Evolutionary conservation across 192 early-diverging fungal genomes (phyloP).

Genomic region (Rhizophagus prolifer): DNA sequence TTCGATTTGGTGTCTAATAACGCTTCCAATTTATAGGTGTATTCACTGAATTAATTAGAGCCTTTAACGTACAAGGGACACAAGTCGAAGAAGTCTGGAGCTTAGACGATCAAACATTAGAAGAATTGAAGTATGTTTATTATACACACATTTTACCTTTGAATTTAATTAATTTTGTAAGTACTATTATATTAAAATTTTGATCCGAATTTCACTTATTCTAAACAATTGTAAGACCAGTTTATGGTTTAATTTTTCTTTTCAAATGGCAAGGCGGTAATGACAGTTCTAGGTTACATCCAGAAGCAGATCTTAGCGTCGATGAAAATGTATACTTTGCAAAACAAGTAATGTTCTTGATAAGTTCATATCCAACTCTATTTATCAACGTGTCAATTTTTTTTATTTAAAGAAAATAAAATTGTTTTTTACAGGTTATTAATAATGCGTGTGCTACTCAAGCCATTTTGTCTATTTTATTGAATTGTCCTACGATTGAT

Average conservation of each 20-base stretch:
- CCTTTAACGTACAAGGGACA: slow-evolving; percentile 68
- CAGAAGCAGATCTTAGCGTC: slow-evolving; percentile 34
- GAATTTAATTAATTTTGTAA: background rate
- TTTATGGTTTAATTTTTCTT: slow-evolving; percentile 81
- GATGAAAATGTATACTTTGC: slow-evolving; percentile 69
- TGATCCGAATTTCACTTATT: background rate
- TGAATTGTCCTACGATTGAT: slow-evolving; percentile 68
- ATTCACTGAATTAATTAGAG: slow-evolving; percentile 78
- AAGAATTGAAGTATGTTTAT: slow-evolving; percentile 55
- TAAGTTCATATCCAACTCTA: background rate
- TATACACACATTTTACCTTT: background rate
- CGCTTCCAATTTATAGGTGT: slow-evolving; percentile 47
- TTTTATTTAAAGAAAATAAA: background rate
- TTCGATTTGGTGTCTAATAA: background rate
- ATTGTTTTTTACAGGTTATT: slow-evolving; percentile 55
- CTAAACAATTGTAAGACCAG: slow-evolving; percentile 41
- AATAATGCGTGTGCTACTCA: slow-evolving; percentile 87
- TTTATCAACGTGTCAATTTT: background rate
- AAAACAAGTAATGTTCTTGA: slow-evolving; percentile 45
- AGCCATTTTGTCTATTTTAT: slow-evolving; percentile 74
- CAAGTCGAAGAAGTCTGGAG: slow-evolving; percentile 82
- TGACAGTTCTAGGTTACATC: slow-evolving; percentile 31
- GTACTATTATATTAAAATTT: too few relatives aligned
- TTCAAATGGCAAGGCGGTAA: slow-evolving; percentile 71
- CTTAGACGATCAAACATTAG: slow-evolving; percentile 62